Evolutionary conservation across 208 protist genomes (phyloP), one percentile per base, ranked within the genome.

Genomic region (Leishmania martiniquensis): DNA sequence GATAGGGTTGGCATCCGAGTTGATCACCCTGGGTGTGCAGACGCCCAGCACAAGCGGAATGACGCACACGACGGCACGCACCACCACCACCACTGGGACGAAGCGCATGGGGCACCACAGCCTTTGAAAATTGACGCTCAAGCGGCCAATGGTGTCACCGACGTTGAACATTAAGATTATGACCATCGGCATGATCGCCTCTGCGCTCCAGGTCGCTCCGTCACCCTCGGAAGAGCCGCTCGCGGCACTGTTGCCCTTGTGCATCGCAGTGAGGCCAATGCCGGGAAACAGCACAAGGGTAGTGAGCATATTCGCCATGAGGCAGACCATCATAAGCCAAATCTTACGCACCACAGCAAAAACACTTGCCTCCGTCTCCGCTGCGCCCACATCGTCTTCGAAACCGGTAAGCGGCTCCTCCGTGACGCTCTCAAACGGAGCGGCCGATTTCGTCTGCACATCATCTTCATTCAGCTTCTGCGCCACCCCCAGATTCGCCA

Each of bases 201-300:
- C 72, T 34, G 60, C 60, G 42, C 75, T 72, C 79, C 80, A 83
- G 66, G 78, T 37, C n/a, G 76, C 75, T 12, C 6, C 73, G 55
- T 81, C 70, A 34, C 25, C 77, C 12, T 4, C 0, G 6, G 20
- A 29, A 17, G 15, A 57, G 15, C 39, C 34, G 20, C n/a, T n/a
- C 2, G 75, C 52, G 15, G 55, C 34, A 1, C 54, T 15, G 17
- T 10, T 77, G 44, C 22, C 57, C 9, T 73, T 47, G 34, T 84
- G 70, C 84, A 85, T 85, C 10, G 84, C 84, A 25, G 63, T 12
- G 12, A 88, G 77, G 34, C 84, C 84, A 15, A 88, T 82, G 51
- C 84, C 84, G n/a, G 84, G 84, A 76, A 88, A 88, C 29, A 85
- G 77, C 55, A 80, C 81, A 44, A 88, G 76, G 1, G 81, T 75